phyloP scores from a whole-genome alignment of 805 yeast species.

The Ogataea pignaliae region DNA sequence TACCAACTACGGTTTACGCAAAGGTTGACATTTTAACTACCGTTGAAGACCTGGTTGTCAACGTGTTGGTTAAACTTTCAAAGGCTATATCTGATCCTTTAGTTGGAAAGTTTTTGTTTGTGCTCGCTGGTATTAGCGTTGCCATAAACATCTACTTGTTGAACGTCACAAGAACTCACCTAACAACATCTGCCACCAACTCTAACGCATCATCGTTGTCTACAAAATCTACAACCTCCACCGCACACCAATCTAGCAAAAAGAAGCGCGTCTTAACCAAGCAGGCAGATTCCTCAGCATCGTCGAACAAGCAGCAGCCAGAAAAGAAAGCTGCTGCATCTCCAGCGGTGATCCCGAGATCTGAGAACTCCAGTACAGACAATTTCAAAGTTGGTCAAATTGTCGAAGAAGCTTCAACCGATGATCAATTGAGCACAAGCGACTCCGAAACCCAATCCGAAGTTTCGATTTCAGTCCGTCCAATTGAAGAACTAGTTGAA shows the following conservation, averaged over 20 bases:
- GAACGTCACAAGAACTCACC: conserved; percentile 74
- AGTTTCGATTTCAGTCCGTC: conserved; percentile 26
- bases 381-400: conserved; percentile 33
- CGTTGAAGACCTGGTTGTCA: conserved; percentile 56
- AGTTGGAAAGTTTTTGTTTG: conserved; percentile 70
- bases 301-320: neutral
- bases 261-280: neutral
- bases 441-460: conserved; percentile 28
- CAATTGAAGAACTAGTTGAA: conserved; percentile 60
- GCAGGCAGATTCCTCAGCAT: neutral
- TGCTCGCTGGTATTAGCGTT: conserved; percentile 69
- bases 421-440: conserved; percentile 23
- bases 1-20: conserved; percentile 52
- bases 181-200: conserved; percentile 17
- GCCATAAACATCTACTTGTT: conserved; percentile 80
- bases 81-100: conserved; percentile 73
- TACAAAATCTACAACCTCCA: conserved; percentile 1
- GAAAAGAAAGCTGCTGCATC: conserved; percentile 9
- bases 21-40: conserved; percentile 53
- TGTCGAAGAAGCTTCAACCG: conserved; percentile 23
- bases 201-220: neutral
- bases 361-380: conserved; percentile 17
- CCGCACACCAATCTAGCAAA: neutral
- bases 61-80: conserved; percentile 52
- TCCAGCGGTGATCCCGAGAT: conserved; percentile 11